Percentiles rank a stretch among this genome's conserved stretches.
Evolutionary conservation across 2,329 filamentous ascomycete genomes (phyloP).

Genomic region (Fusarium newnesense): DNA sequence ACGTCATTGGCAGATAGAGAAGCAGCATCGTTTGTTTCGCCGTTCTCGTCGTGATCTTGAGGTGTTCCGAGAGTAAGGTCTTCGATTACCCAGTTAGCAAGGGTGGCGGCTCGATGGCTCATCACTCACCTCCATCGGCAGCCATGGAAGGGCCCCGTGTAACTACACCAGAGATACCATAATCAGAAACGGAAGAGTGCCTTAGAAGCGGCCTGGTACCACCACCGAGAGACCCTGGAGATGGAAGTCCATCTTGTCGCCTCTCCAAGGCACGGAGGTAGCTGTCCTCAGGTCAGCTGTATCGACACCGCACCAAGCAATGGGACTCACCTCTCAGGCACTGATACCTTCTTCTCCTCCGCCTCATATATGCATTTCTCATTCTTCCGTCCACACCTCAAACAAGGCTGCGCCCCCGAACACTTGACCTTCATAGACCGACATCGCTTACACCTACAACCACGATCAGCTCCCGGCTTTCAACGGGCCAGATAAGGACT

Average conservation of each 20-base stretch:
- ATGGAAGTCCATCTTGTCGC: conserved; percentile 28
- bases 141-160: not conserved
- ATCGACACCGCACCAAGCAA: fast-evolving
- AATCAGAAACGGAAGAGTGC: conserved; percentile 35
- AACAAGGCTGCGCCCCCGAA: conserved; percentile 39
- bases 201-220: conserved; percentile 6
- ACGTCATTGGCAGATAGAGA: not conserved
- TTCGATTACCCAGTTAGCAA: not conserved
- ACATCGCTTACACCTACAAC: conserved; percentile 40
- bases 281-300: not conserved
- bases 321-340: conserved; percentile 37
- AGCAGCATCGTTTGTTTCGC: conserved; percentile 1
- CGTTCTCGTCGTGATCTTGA: not conserved
- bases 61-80: conserved; percentile 16
- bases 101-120: fast-evolving
- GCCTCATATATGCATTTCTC: conserved; percentile 38
- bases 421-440: conserved; percentile 45
- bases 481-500: not conserved
- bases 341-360: conserved; percentile 39
- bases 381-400: conserved; percentile 40
- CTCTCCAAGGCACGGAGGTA: conserved; percentile 39
- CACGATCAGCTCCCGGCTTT: conserved; percentile 11
- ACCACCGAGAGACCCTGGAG: not conserved
- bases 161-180: conserved; percentile 12
- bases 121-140: conserved; percentile 7